Evolutionary conservation across 495 filamentous ascomycete genomes (phyloP).

Genomic region (Penicillium argentinense): DNA sequence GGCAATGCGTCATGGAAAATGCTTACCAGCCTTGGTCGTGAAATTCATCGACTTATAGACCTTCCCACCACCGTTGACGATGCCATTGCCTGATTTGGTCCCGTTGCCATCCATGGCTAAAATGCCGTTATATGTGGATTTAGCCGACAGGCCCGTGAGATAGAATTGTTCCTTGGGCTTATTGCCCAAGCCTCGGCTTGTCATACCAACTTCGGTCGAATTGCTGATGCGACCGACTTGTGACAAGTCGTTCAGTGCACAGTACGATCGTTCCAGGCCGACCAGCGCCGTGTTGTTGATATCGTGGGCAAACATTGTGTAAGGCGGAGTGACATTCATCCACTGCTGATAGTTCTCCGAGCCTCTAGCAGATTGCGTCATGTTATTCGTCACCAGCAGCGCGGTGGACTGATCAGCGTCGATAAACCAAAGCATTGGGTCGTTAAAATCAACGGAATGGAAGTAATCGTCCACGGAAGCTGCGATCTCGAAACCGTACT

Average conservation of each 20-base stretch:
- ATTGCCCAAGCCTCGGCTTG: constrained; percentile 56
- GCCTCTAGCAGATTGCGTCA: constrained; percentile 51
- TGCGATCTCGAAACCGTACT: constrained; percentile 76
- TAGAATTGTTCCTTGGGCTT: constrained; percentile 85
- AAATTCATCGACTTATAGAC: constrained; percentile 69
- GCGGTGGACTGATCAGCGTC: constrained; percentile 79
- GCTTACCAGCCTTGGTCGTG: constrained; percentile 72
- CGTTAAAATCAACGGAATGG: constrained; percentile 53
- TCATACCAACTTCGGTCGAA: constrained; percentile 64
- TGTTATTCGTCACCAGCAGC: constrained; percentile 71
- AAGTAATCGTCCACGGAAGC: constrained; percentile 78
- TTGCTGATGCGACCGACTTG: constrained; percentile 57
- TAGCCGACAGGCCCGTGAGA: constrained; percentile 67
- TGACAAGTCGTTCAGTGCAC: constrained; percentile 63
- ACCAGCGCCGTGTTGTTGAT: constrained; percentile 54
- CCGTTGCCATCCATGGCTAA: constrained; percentile 63
- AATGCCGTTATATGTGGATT: constrained; percentile 67
- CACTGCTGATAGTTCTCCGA: constrained; percentile 46
- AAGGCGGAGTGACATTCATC: constrained; percentile 63
- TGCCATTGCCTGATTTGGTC: constrained; percentile 45
- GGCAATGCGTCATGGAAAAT: constrained; percentile 6
- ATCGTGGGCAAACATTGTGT: constrained; percentile 76
- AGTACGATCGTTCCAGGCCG: constrained; percentile 74
- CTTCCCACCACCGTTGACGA: constrained; percentile 65
- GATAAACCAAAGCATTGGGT: constrained; percentile 61